Evolutionary conservation across 768 basidiomycete genomes (phyloP).

Genomic region (Tulasnella sp.): DNA sequence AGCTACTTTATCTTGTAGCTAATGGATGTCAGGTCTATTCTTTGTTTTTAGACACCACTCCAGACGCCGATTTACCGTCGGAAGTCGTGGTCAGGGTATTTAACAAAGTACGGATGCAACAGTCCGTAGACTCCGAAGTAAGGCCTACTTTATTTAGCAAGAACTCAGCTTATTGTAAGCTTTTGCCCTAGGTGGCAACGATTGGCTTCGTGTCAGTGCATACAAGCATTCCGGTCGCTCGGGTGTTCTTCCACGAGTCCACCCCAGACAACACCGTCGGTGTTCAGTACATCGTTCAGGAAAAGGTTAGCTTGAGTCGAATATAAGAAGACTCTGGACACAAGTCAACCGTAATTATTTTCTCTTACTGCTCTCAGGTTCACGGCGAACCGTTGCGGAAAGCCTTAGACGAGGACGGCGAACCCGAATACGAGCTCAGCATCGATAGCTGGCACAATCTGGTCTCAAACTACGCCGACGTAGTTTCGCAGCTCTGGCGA

Average conservation of each 20-base stretch:
- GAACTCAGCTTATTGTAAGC: not conserved
- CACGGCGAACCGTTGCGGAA: not conserved
- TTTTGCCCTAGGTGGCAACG: not conserved
- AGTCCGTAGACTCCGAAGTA: not conserved
- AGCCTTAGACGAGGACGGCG: not conserved
- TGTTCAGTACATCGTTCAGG: not conserved
- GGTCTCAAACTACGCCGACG: not conserved
- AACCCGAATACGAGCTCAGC: not conserved
- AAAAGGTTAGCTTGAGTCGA: not conserved
- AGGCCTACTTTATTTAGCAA: not conserved
- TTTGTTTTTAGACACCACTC: not conserved
- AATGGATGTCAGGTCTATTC: not conserved
- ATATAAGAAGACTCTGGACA: not conserved
- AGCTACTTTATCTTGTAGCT: not conserved
- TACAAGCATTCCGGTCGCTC: not conserved
- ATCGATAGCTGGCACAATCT: slow-evolving; percentile 1
- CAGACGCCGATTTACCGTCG: not conserved
- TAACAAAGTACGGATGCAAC: not conserved
- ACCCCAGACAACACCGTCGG: not conserved
- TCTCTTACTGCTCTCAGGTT: not conserved
- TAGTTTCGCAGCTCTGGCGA: not conserved
- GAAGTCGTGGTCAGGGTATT: not conserved
- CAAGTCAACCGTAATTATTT: not conserved
- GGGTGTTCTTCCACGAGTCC: not conserved
- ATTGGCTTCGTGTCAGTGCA: not conserved